phyloP scores from a whole-genome alignment of 2,329 filamentous ascomycete genomes.

The Botrytis hyacinthi region DNA sequence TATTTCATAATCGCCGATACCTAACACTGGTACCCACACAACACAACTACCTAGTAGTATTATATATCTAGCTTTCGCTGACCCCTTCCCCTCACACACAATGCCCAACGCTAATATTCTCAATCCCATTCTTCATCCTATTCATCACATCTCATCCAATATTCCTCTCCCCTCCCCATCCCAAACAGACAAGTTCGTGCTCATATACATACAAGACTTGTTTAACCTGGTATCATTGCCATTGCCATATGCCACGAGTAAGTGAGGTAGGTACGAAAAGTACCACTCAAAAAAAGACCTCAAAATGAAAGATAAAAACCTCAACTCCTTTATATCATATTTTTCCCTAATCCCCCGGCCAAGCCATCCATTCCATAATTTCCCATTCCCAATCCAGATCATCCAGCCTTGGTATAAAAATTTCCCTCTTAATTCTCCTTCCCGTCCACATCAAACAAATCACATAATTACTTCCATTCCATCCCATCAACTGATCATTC shows the following conservation, averaged over 20 bases:
- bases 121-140: too few relatives aligned
- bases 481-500: not conserved
- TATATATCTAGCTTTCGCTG: not conserved
- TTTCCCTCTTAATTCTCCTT: not conserved
- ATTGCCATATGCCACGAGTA: not conserved
- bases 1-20: not conserved
- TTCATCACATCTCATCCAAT: not conserved
- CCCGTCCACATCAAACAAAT: not conserved
- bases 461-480: not conserved
- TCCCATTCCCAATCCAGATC: not conserved
- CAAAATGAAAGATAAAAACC: not conserved
- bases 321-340: not conserved
- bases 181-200: not conserved
- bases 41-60: too few relatives aligned
- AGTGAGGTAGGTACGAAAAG: not conserved
- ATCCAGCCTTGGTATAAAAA: slow-evolving; percentile 5
- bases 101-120: too few relatives aligned
- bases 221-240: not conserved
- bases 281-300: not conserved
- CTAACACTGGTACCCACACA: not conserved
- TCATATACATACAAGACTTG: not conserved
- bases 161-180: not conserved
- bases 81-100: not conserved
- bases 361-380: not conserved
- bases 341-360: not conserved